Evolutionary conservation across 2,329 filamentous ascomycete genomes (phyloP).

Genomic region (Stachybotrys elegans): DNA sequence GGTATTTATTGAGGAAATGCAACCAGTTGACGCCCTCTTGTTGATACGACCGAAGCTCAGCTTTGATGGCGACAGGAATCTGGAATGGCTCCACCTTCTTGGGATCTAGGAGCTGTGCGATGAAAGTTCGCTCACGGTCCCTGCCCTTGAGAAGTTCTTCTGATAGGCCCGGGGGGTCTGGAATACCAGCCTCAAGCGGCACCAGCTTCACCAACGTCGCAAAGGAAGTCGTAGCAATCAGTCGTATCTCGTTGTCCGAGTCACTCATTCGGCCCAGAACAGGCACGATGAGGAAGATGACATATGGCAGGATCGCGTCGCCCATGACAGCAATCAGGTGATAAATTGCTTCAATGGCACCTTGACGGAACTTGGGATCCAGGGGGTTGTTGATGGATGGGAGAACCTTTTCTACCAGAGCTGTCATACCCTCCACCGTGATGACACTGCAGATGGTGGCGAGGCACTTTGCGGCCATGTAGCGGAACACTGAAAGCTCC

Average conservation of each 20-base stretch:
- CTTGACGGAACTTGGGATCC: constrained; percentile 85
- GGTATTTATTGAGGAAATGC: constrained; percentile 95
- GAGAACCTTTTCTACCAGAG: constrained; percentile 86
- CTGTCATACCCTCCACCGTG: constrained; percentile 90
- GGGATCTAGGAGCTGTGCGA: constrained; percentile 89
- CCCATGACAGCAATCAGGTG: constrained; percentile 98
- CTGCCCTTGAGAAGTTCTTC: constrained; percentile 82
- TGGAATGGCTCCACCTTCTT: constrained; percentile 94
- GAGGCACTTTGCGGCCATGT: constrained; percentile 95
- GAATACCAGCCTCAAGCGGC: constrained; percentile 92
- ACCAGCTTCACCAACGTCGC: constrained; percentile 96
- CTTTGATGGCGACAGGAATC: constrained; percentile 95
- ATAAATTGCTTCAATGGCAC: constrained; percentile 91
- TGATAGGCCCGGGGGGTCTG: constrained; percentile 89
- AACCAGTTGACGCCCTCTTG: constrained; percentile 99
- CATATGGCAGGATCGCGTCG: constrained; percentile 89
- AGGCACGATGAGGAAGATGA: constrained; percentile 97
- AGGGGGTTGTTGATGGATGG: constrained; percentile 88
- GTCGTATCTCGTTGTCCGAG: constrained; percentile 89
- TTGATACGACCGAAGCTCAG: constrained; percentile 92
- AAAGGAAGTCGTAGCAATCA: constrained; percentile 94
- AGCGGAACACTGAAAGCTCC: constrained; percentile 84
- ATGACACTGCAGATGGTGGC: constrained; percentile 97
- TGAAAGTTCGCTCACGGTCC: constrained; percentile 93
- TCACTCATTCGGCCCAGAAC: constrained; percentile 98